A percentile compares a stretch with the other conserved stretches of the same genome.
phyloP scores from a whole-genome alignment of 2,329 filamentous ascomycete genomes.

The Metarhizium humberi region DNA sequence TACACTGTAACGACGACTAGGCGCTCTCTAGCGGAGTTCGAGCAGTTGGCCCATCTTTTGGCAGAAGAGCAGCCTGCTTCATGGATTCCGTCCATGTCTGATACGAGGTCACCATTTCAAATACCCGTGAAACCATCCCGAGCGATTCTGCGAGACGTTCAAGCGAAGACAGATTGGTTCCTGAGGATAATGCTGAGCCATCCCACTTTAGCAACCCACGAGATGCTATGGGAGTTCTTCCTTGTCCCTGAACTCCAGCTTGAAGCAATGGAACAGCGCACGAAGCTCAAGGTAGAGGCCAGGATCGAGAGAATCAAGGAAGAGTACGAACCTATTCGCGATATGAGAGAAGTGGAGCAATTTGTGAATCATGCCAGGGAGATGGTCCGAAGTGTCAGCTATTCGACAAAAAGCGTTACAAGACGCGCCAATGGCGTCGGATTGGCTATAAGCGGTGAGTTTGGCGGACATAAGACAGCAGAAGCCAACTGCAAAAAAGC shows the following conservation, averaged over 20 bases:
- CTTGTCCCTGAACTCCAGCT: slow-evolving; percentile 88
- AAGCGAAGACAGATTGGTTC: slow-evolving; percentile 79
- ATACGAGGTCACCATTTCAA: slow-evolving; percentile 80
- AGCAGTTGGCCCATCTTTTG: slow-evolving; percentile 77
- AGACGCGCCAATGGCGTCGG: slow-evolving; percentile 68
- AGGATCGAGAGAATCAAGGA: slow-evolving; percentile 78
- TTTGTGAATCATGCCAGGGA: slow-evolving; percentile 89
- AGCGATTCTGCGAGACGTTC: slow-evolving; percentile 77
- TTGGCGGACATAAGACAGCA: not conserved
- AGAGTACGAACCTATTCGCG: slow-evolving; percentile 76
- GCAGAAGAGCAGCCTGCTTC: slow-evolving; percentile 88
- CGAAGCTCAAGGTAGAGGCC: slow-evolving; percentile 74
- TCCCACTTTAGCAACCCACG: slow-evolving; percentile 88
- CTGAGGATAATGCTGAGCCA: slow-evolving; percentile 78
- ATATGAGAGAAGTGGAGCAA: slow-evolving; percentile 81
- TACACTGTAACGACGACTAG: slow-evolving; percentile 94
- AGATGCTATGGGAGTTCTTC: slow-evolving; percentile 98
- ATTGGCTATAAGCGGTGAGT: slow-evolving; percentile 51
- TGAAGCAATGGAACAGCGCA: slow-evolving; percentile 82
- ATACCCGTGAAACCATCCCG: slow-evolving; percentile 87
- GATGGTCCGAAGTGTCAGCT: slow-evolving; percentile 76
- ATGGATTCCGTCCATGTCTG: slow-evolving; percentile 75
- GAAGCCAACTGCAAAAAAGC: not conserved
- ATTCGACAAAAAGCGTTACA: slow-evolving; percentile 72
- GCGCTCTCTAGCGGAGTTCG: slow-evolving; percentile 80